Base-by-base conservation (phyloP, 352 stramenopile species). In the Heterotrichella gracilis region DNA sequence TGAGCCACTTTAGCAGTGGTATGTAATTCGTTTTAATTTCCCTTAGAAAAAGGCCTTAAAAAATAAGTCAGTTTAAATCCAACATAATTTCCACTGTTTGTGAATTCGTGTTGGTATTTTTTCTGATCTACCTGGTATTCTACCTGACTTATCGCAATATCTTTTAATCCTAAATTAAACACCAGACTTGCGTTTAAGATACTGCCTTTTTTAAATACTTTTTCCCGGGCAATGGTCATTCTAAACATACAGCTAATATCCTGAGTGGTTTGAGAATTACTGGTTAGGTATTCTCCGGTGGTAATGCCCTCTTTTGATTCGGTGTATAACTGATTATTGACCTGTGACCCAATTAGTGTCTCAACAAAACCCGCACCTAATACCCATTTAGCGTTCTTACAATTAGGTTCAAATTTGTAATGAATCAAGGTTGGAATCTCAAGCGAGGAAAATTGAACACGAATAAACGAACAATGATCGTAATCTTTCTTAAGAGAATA, bases 1-100 rank as follows among this genome's bases (percentile, higher is more conserved):
- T 53, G 32, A 53, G 32, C 32, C 32, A 53, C 32, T 53, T 53
- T n/a, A n/a, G 32, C 32, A 53, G 32, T 53, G 32, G 32, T 53
- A 53, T 53, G 32, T 53, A 53, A 53, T 53, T n/a, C n/a, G n/a
- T n/a, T n/a, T n/a, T n/a, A n/a, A n/a, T n/a, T n/a, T n/a, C n/a
- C n/a, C n/a, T n/a, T n/a, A n/a, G n/a, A n/a, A n/a, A 53, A 53
- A 53, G 32, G 32, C 32, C n/a, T 53, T n/a, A 53, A 53, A 53
- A 53, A 53, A 53, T 53, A 53, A 53, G 32, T n/a, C 9, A 53
- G 32, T n/a, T n/a, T 9, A 53, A 53, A n/a, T 53, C 32, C 32
- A n/a, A 53, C 32, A 17, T 9, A 53, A 53, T n/a, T 53, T 9
- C 32, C 32, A n/a, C 32, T 53, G n/a, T 53, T 53, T 53, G n/a